Evolutionary conservation across 2,329 filamentous ascomycete species (phyloP).

Genomic region (Dendrostoma leiphaemia): DNA sequence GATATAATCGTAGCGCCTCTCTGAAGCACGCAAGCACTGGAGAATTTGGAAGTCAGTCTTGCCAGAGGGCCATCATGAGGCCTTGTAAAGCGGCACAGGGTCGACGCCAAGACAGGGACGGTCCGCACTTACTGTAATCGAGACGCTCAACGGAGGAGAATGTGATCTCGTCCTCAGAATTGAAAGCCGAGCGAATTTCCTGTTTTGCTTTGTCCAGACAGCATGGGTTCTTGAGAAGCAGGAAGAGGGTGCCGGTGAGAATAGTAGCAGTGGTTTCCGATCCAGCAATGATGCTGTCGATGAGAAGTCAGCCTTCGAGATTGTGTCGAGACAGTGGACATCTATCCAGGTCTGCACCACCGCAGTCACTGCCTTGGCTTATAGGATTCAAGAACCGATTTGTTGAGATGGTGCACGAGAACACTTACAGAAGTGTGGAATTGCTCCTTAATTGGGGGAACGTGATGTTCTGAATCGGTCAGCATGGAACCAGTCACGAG

Average conservation of each 20-base stretch:
- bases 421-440: slow-evolving; percentile 1
- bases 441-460: slow-evolving; percentile 12
- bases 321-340: too few species aligned
- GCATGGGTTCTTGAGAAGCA: slow-evolving; percentile 30
- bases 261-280: slow-evolving; percentile 34
- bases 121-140: slow-evolving; percentile 39
- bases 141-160: slow-evolving; percentile 29
- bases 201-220: slow-evolving; percentile 29
- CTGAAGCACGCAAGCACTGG: slow-evolving; percentile 32
- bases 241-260: slow-evolving; percentile 27
- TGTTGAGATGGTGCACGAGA: not conserved
- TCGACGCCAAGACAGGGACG: slow-evolving; percentile 25
- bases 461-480: slow-evolving; percentile 19
- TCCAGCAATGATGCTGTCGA: slow-evolving; percentile 27
- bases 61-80: not conserved
- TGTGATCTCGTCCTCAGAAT: slow-evolving; percentile 34
- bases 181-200: slow-evolving; percentile 37
- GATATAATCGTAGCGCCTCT: slow-evolving; percentile 34
- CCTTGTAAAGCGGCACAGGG: not conserved
- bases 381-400: too few species aligned
- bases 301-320: not conserved
- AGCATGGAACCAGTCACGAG: not conserved
- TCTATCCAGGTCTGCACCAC: too few species aligned
- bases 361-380: too few species aligned
- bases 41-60: not conserved